phyloP scores from a whole-genome alignment of 306 rosid species.

The Cucurbita ficifolia region DNA sequence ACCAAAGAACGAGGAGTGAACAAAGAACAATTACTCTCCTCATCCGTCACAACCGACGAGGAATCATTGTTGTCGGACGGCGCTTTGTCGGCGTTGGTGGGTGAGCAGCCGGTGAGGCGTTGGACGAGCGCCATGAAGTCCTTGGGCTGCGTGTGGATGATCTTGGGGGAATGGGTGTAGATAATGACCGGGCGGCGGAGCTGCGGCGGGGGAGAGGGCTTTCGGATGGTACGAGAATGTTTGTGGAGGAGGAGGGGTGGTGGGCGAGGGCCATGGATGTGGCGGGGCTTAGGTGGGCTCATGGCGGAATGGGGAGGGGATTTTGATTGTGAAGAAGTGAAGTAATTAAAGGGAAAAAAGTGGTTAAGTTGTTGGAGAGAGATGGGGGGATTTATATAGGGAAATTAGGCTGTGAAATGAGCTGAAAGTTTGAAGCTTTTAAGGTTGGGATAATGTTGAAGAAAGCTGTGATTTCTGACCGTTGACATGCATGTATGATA shows the following conservation, averaged over 20 bases:
- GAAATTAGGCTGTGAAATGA: too few species aligned
- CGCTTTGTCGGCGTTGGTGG: too few species aligned
- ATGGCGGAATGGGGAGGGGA: not conserved
- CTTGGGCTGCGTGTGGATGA: slow-evolving; percentile 53
- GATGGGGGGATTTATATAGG: not conserved
- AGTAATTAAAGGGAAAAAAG: not conserved
- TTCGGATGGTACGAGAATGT: slow-evolving; percentile 29
- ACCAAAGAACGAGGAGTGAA: slow-evolving; percentile 47
- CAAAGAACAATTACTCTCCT: slow-evolving; percentile 12
- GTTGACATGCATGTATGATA: not conserved
- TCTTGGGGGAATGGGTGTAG: slow-evolving; percentile 63
- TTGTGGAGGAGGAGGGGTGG: slow-evolving; percentile 45
- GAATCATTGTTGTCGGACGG: not conserved
- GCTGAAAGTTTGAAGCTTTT: not conserved
- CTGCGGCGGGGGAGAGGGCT: slow-evolving; percentile 9
- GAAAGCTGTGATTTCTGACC: slow-evolving; percentile 2
- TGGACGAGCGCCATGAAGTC: slow-evolving; percentile 87
- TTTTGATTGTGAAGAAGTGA: not conserved
- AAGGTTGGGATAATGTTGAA: not conserved
- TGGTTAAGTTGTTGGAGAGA: not conserved
- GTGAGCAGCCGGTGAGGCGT: slow-evolving; percentile 49
- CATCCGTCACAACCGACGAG: not conserved
- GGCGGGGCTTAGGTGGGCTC: not conserved
- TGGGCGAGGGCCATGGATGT: slow-evolving; percentile 51
- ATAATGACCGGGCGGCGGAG: slow-evolving; percentile 53